Evolutionary conservation across 169 alveolate species (phyloP).

Genomic region (Cryptosporidium meleagridis): DNA sequence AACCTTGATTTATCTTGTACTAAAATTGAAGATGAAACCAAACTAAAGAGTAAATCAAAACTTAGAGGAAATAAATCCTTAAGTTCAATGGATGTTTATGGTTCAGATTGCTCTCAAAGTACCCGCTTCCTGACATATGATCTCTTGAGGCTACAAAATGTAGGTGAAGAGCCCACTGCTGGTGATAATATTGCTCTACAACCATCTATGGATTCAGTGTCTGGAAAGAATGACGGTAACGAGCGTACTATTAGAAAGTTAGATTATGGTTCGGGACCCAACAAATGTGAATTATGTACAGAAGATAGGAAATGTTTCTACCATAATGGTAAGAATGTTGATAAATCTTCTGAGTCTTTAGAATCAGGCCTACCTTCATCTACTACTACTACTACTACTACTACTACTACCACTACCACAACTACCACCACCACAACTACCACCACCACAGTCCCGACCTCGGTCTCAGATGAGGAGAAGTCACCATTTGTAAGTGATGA

Average conservation of each 20-base stretch:
- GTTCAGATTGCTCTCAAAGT: not conserved
- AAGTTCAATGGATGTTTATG: not conserved
- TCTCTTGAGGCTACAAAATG: not conserved
- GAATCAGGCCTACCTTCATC: not conserved
- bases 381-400: not conserved
- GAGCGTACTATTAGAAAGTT: not conserved
- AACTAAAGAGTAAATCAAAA: not conserved
- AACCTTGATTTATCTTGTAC: conserved; percentile 6
- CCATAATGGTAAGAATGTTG: not conserved
- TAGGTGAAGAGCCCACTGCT: not conserved
- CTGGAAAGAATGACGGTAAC: not conserved
- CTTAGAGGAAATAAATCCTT: not conserved
- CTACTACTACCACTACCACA: not conserved
- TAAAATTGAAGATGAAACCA: not conserved
- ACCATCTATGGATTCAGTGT: not conserved
- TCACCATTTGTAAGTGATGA: conserved; percentile 59
- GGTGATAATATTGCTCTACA: not conserved
- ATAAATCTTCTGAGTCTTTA: not conserved
- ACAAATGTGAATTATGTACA: not conserved
- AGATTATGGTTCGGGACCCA: not conserved
- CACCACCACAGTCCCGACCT: not conserved
- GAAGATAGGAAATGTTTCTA: conserved; percentile 2
- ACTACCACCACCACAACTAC: conserved; percentile 3
- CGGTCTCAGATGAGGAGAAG: not conserved
- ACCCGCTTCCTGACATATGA: not conserved